Evolutionary conservation across 176 grass and related monocot genomes (phyloP).

Genomic region (Alopecurus myosuroides): DNA sequence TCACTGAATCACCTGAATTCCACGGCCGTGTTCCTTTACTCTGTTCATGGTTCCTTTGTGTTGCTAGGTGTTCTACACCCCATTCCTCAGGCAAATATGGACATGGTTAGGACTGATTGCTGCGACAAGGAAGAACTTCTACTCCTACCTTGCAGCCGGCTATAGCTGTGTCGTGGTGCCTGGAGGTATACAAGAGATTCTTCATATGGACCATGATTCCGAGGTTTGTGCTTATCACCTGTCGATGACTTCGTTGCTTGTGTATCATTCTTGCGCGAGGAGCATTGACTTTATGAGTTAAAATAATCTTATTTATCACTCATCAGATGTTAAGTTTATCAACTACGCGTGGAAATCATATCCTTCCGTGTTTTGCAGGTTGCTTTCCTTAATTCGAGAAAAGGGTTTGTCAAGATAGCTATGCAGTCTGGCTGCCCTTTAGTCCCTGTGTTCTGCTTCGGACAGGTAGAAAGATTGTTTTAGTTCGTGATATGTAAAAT

Average conservation of each 20-base stretch:
- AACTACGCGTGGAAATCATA: not conserved
- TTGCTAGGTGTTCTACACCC: constrained; percentile 85
- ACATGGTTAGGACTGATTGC: constrained; percentile 78
- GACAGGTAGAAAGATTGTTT: constrained; percentile 54
- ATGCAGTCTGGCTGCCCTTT: constrained; percentile 79
- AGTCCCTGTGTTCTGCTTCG: constrained; percentile 84
- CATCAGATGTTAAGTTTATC: not conserved
- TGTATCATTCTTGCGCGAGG: not conserved
- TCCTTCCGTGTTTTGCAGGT: constrained; percentile 38
- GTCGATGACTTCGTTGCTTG: not conserved
- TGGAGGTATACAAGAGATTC: constrained; percentile 84
- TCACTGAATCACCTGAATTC: not conserved
- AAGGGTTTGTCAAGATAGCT: constrained; percentile 87
- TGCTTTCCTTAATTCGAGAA: constrained; percentile 92
- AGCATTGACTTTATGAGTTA: not conserved
- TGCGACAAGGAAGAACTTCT: constrained; percentile 79
- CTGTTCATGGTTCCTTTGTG: not conserved
- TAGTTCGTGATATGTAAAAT: not conserved
- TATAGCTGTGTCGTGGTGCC: constrained; percentile 76
- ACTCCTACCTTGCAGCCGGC: constrained; percentile 49
- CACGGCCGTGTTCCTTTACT: not conserved
- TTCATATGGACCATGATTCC: constrained; percentile 73
- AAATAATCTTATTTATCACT: not conserved
- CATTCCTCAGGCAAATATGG: constrained; percentile 90
- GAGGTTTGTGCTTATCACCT: constrained; percentile 39